A percentile compares a stretch with the other conserved stretches of the same genome.
phyloP scores from a whole-genome alignment of 176 grass and related monocot species.

The Avena sativa region DNA sequence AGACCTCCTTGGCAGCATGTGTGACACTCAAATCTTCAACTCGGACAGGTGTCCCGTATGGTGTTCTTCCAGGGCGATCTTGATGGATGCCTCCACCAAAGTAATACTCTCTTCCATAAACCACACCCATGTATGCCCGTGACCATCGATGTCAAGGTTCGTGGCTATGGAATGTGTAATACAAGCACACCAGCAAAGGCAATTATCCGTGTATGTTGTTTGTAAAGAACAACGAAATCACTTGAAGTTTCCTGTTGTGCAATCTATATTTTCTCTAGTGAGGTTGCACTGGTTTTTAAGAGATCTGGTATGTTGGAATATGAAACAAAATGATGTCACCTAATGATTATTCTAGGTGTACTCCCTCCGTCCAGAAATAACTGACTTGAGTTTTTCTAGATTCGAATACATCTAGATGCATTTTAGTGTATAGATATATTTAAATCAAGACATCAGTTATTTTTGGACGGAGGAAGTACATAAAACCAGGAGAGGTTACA shows the following conservation, averaged over 20 bases:
- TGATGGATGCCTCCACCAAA: conserved; percentile 81
- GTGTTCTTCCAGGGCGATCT: conserved; percentile 62
- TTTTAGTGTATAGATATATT: no score
- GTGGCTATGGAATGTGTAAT: neutral
- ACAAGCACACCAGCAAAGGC: neutral
- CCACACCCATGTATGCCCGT: conserved; percentile 84
- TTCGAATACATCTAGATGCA: no score
- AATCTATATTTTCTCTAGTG: neutral
- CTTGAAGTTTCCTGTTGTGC: neutral
- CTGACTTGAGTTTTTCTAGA: no score
- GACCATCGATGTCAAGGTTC: neutral
- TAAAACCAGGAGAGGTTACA: neutral
- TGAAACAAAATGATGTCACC: neutral
- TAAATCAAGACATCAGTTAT: no score
- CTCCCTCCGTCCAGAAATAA: no score
- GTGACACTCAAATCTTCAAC: conserved; percentile 66
- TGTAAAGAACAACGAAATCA: neutral
- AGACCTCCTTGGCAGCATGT: conserved; percentile 61
- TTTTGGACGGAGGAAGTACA: neutral
- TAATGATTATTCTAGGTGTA: neutral
- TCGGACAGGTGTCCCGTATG: conserved; percentile 65
- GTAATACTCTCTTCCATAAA: conserved; percentile 82
- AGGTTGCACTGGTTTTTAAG: neutral
- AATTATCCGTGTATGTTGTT: neutral
- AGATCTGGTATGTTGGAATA: neutral